Evolutionary conservation across 129 eudicot genomes (phyloP), one percentile per base, ranked within the genome.

Genomic region (Glebionis coronaria): DNA sequence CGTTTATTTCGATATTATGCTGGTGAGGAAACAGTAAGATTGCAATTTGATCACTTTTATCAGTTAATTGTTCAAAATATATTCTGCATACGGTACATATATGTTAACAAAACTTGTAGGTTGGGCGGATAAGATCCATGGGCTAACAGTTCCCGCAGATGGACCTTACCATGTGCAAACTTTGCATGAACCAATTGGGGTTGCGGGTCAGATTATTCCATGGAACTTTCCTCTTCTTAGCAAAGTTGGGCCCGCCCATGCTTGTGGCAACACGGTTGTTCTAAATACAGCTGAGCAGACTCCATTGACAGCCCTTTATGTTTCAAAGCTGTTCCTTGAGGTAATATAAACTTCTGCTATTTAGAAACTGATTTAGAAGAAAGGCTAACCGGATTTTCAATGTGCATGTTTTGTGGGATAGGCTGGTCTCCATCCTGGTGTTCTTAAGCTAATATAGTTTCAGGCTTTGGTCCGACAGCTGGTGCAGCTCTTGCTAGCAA

Each of bases 401-500:
- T 44, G 46, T 45, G 29, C 19, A 58, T 64, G 40, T 64, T 67
- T 12, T 15, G 56, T 67, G 67, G 57, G 40, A 56, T 72, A 83
- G 88, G 88, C 88, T 70, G 88, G 88, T 65, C 85, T 83, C 74
- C 88, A 85, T 53, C 83, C 88, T 14, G 85, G 88, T 57, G 88
- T 83, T 31, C 79, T 83, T 61, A n/a, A n/a, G n/a, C n/a, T n/a
- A 83, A 83, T 73, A 40, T 83, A 61, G 85, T 83, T 70, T 80
- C 85, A n/a, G 88, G 88, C 38, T 80, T 16, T 14, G 85, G 88
- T 57, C 85, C 88, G 2, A 80, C 88, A 64, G 88, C 85, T 74
- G 85, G 88, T 69, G 88, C 88, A 65, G 85, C 88, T 69, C 85
- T 83, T 77, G 83, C 85, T 65, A 66, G 85, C 62, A 85, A 83